Percentiles rank a stretch among this genome's conserved stretches.
Conservation (phyloP, 495 filamentous ascomycete genomes). For the Penicillium bovifimosum region DNA sequence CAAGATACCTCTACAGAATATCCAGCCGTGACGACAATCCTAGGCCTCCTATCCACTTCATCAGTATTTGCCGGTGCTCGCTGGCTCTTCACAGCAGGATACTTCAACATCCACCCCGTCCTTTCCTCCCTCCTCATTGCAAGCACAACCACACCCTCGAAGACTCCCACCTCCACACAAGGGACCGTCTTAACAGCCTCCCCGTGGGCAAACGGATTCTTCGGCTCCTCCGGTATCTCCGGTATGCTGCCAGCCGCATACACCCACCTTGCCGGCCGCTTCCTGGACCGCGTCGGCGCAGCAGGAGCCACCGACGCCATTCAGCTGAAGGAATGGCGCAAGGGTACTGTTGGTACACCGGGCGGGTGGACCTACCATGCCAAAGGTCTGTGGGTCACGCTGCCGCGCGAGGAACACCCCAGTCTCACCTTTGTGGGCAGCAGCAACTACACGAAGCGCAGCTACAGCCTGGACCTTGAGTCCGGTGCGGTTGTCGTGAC, state of each 20-base stretch:
- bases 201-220: slow-evolving; percentile 93
- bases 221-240: slow-evolving; percentile 77
- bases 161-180: slow-evolving; percentile 37
- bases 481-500: slow-evolving; percentile 82
- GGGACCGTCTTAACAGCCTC: slow-evolving; percentile 92
- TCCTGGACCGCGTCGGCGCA: slow-evolving; percentile 63
- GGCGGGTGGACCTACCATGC: slow-evolving; percentile 97
- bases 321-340: slow-evolving; percentile 82
- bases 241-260: slow-evolving; percentile 90
- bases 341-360: slow-evolving; percentile 70
- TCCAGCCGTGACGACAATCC: slow-evolving; percentile 66
- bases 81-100: slow-evolving; percentile 96
- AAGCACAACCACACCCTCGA: slow-evolving; percentile 39
- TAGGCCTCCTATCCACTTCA: slow-evolving; percentile 54
- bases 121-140: slow-evolving; percentile 72
- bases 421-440: slow-evolving; percentile 81
- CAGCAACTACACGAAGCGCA: slow-evolving; percentile 93
- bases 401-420: slow-evolving; percentile 55
- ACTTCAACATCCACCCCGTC: slow-evolving; percentile 90
- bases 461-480: slow-evolving; percentile 87
- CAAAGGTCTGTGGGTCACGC: slow-evolving; percentile 89
- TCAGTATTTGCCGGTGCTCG: slow-evolving; percentile 58
- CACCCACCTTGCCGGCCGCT: slow-evolving; percentile 75
- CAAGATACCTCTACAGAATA: slow-evolving; percentile 79
- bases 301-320: slow-evolving; percentile 57